Conservation (phyloP, 306 rosid species). For the Astragalus glycyphyllos region DNA sequence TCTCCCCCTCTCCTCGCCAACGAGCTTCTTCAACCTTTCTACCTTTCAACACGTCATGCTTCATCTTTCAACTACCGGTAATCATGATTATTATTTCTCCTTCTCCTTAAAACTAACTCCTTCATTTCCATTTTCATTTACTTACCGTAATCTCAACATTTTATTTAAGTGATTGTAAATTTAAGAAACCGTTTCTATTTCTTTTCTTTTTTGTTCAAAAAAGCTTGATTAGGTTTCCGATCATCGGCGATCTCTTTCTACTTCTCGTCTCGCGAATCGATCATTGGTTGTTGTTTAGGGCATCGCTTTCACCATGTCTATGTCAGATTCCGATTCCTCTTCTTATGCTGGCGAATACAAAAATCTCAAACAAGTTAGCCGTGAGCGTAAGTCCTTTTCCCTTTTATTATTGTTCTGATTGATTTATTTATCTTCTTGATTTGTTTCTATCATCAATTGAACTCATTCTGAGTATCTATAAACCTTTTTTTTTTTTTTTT, state of each 20-base stretch:
- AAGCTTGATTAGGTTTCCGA: conserved; percentile 36
- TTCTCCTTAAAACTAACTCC: conserved; percentile 4
- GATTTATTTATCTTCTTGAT: too few relatives aligned
- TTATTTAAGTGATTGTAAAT: conserved; percentile 16
- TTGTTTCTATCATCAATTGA: too few relatives aligned
- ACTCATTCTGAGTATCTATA: too few relatives aligned
- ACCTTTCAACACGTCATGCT: conserved; percentile 46
- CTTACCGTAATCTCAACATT: conserved; percentile 22
- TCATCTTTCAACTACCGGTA: conserved; percentile 35
- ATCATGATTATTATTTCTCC: background rate
- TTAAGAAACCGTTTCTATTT: conserved; percentile 7
- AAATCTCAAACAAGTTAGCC: conserved; percentile 51
- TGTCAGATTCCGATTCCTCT: conserved; percentile 54
- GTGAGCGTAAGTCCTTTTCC: conserved; percentile 42
- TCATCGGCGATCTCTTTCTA: conserved; percentile 40
- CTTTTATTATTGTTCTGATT: background rate
- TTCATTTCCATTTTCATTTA: background rate
- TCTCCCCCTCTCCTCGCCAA: background rate
- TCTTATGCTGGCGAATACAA: conserved; percentile 46
- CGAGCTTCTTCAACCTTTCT: conserved; percentile 19
- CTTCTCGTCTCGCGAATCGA: conserved; percentile 36
- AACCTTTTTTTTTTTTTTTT: background rate
- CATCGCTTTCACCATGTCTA: conserved; percentile 36
- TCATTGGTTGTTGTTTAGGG: conserved; percentile 39
- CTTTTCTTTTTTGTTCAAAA: background rate